These are phyloP conservation scores for Trichophyton equinum DNA, from an alignment of 2,329 filamentous ascomycete genomes.

Conservation along the genomic window DNA sequence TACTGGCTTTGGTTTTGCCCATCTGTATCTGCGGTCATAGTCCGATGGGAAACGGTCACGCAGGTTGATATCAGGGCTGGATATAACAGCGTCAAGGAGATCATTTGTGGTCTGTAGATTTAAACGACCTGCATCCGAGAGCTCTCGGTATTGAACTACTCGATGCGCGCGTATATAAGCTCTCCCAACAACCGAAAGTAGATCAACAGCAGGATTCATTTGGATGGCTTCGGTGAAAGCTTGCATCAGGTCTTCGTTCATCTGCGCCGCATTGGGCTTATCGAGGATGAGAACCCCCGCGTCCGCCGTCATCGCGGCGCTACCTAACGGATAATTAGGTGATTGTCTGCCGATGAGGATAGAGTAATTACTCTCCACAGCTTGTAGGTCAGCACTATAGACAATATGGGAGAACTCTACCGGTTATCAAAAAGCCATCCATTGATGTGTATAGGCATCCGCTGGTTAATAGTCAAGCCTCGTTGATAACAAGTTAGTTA, in stretches of 20 bases:
- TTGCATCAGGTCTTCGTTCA: slow-evolving; percentile 17
- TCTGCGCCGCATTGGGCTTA: slow-evolving; percentile 12
- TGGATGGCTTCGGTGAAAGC: slow-evolving; percentile 15
- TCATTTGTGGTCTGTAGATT: slow-evolving; percentile 14
- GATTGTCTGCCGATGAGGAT: too few relatives aligned
- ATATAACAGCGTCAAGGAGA: slow-evolving; percentile 10
- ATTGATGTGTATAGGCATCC: too few relatives aligned
- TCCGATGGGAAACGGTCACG: slow-evolving; percentile 15
- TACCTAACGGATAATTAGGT: too few relatives aligned
- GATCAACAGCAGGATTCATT: slow-evolving; percentile 16
- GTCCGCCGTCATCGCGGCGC: too few relatives aligned
- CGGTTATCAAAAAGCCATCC: too few relatives aligned
- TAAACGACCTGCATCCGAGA: slow-evolving; percentile 13
- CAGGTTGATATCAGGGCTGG: slow-evolving; percentile 17
- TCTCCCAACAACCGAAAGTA: slow-evolving; percentile 16
- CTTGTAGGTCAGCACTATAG: too few relatives aligned
- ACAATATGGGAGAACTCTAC: too few relatives aligned
- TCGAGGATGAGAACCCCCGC: background rate
- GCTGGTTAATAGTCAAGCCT: too few relatives aligned
- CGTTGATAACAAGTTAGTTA: too few relatives aligned
- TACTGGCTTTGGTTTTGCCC: slow-evolving; percentile 12
- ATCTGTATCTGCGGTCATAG: slow-evolving; percentile 16
- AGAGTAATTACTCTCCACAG: too few relatives aligned
- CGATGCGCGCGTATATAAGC: slow-evolving; percentile 15
- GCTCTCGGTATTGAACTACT: slow-evolving; percentile 8